Evolutionary conservation across 2,329 filamentous ascomycete species (phyloP).

Genomic region (Alternaria rosae): DNA sequence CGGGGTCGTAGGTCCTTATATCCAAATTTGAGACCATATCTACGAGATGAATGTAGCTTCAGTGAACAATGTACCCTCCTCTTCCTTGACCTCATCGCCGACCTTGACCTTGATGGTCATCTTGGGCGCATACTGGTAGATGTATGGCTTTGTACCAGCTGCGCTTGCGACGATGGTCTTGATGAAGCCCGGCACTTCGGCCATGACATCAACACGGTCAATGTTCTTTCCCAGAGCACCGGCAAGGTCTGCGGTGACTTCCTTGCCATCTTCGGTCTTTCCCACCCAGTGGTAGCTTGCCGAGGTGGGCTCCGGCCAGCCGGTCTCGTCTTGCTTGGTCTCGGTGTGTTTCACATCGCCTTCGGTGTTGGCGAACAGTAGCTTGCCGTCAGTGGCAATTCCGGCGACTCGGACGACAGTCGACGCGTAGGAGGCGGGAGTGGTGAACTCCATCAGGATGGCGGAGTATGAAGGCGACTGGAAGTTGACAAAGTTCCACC

Average conservation of each 20-base stretch:
- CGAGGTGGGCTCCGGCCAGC: conserved; percentile 86
- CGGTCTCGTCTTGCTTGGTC: conserved; percentile 77
- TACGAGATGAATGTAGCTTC: conserved; percentile 97
- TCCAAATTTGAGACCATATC: conserved; percentile 26
- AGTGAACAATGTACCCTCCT: conserved; percentile 80
- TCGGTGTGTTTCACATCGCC: conserved; percentile 74
- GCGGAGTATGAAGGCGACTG: conserved; percentile 87
- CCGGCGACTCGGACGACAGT: conserved; percentile 85
- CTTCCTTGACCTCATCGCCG: conserved; percentile 77
- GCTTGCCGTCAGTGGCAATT: conserved; percentile 80
- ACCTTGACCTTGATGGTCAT: conserved; percentile 83
- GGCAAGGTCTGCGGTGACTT: conserved; percentile 73
- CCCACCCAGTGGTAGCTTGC: conserved; percentile 81
- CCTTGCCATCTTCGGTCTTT: conserved; percentile 76
- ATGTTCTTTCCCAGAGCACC: conserved; percentile 72
- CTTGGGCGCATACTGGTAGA: conserved; percentile 87
- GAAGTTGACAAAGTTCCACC: conserved; percentile 94
- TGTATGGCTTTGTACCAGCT: conserved; percentile 93
- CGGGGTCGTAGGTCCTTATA: conserved; percentile 25
- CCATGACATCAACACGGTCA: conserved; percentile 94
- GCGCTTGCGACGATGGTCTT: conserved; percentile 91
- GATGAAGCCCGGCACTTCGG: conserved; percentile 92
- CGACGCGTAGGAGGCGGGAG: conserved; percentile 88
- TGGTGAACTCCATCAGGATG: conserved; percentile 94
- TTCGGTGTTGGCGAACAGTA: conserved; percentile 74